Conservation (phyloP, 139 green algal species). For the Astrephomene gubernaculifera region DNA sequence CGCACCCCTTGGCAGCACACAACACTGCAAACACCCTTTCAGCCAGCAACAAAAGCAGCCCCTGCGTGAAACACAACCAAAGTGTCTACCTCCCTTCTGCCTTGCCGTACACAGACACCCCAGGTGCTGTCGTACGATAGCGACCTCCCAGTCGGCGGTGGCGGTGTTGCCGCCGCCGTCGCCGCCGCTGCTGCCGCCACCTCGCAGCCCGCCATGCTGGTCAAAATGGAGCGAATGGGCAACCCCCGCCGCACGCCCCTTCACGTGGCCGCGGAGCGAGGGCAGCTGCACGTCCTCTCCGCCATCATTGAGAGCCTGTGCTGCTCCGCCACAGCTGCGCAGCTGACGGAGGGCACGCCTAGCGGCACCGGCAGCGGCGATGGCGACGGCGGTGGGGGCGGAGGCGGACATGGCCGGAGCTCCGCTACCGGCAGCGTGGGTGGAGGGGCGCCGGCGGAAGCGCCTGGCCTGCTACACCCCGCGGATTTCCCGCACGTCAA, state of each 20-base stretch:
- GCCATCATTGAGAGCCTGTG: conserved; percentile 32
- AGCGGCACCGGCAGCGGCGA: neutral
- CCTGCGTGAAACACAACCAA: too few species aligned
- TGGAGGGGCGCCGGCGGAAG: too few species aligned
- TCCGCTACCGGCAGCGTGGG: too few species aligned
- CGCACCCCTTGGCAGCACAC: too few species aligned
- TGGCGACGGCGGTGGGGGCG: neutral
- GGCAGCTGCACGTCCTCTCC: conserved; percentile 41
- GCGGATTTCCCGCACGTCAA: too few species aligned
- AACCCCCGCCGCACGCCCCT: conserved; percentile 5
- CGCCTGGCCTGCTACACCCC: too few species aligned
- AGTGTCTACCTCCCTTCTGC: too few species aligned
- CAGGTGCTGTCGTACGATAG: neutral
- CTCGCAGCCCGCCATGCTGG: conserved; percentile 14
- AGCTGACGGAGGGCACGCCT: conserved; percentile 1
- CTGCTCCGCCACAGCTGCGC: conserved; percentile 17
- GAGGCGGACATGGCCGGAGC: neutral
- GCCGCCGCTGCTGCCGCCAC: neutral
- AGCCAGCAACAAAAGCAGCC: too few species aligned
- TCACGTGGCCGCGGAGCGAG: conserved; percentile 34
- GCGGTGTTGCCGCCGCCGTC: neutral
- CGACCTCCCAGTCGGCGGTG: neutral
- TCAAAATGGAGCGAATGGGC: conserved; percentile 7
- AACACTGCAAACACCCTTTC: too few species aligned
- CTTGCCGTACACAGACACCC: too few species aligned